Conservation (phyloP, 2,329 filamentous ascomycete species). For the Hortaea werneckii region DNA sequence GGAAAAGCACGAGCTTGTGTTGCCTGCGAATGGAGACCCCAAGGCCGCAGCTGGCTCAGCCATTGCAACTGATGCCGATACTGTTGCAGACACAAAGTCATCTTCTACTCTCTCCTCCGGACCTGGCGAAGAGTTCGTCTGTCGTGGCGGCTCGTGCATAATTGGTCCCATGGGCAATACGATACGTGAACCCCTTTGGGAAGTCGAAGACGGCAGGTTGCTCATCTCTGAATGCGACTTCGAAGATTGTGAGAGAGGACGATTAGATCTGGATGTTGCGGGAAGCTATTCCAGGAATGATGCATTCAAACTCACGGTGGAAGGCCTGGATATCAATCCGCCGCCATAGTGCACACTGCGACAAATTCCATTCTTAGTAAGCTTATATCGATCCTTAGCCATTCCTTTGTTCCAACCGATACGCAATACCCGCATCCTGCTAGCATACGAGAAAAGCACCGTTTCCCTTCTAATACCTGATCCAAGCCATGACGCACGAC, state of each 20-base stretch:
- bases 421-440: background rate
- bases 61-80: slow-evolving; percentile 2
- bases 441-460: background rate
- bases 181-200: slow-evolving; percentile 73
- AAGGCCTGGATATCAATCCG: slow-evolving; percentile 50
- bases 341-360: slow-evolving; percentile 33
- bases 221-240: slow-evolving; percentile 69
- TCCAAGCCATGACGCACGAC: too few species aligned
- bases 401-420: background rate
- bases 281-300: slow-evolving; percentile 76
- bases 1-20: slow-evolving; percentile 47
- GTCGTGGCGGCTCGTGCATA: slow-evolving; percentile 72
- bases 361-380: background rate
- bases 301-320: slow-evolving; percentile 49
- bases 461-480: background rate
- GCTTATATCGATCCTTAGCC: background rate
- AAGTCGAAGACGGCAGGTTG: slow-evolving; percentile 56
- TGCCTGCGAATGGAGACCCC: slow-evolving; percentile 21
- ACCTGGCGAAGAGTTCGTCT: slow-evolving; percentile 45
- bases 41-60: slow-evolving; percentile 1
- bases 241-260: slow-evolving; percentile 73
- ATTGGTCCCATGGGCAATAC: slow-evolving; percentile 71
- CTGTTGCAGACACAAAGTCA: slow-evolving; percentile 3
- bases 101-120: slow-evolving; percentile 2
- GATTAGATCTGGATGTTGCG: slow-evolving; percentile 72